Evolutionary conservation across 345 rosid species (phyloP).

Genomic region (Leavenworthia alabamica): DNA sequence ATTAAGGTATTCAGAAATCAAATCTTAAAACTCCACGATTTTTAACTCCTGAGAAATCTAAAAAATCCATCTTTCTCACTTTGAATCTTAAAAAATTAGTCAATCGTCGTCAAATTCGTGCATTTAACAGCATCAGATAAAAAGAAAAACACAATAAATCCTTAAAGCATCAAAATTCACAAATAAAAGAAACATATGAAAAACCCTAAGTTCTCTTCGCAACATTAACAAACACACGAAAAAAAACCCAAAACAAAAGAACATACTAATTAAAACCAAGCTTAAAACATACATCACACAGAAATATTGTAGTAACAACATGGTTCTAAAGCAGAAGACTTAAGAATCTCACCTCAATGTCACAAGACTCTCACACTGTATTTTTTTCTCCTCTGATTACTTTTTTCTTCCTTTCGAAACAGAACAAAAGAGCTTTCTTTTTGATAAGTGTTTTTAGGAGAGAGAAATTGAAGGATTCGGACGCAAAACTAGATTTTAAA

Average conservation of each 20-base stretch:
- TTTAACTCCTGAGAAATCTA: background rate
- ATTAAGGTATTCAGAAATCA: background rate
- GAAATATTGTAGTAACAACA: background rate
- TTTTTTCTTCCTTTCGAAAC: conserved; percentile 15
- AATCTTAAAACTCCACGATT: conserved; percentile 5
- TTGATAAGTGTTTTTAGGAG: conserved; percentile 36
- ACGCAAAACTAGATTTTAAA: conserved; percentile 52
- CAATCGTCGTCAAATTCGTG: conserved; percentile 2
- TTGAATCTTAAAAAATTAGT: background rate
- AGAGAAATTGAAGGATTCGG: conserved; percentile 41
- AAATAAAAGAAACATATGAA: conserved; percentile 1
- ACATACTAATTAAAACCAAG: conserved; percentile 7
- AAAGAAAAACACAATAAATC: background rate
- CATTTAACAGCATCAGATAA: background rate
- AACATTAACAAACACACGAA: background rate
- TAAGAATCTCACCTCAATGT: conserved; percentile 26
- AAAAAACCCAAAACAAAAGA: background rate
- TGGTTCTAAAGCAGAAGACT: conserved; percentile 15
- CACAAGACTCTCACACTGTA: conserved; percentile 24
- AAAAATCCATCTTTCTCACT: background rate
- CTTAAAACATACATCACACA: background rate
- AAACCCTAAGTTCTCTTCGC: conserved; percentile 26
- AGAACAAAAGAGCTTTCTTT: conserved; percentile 21
- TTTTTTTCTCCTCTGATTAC: conserved; percentile 2
- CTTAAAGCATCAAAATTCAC: background rate